phyloP scores from a whole-genome alignment of 192 early-diverging fungal genomes.

The Cladochytrium replicatum region DNA sequence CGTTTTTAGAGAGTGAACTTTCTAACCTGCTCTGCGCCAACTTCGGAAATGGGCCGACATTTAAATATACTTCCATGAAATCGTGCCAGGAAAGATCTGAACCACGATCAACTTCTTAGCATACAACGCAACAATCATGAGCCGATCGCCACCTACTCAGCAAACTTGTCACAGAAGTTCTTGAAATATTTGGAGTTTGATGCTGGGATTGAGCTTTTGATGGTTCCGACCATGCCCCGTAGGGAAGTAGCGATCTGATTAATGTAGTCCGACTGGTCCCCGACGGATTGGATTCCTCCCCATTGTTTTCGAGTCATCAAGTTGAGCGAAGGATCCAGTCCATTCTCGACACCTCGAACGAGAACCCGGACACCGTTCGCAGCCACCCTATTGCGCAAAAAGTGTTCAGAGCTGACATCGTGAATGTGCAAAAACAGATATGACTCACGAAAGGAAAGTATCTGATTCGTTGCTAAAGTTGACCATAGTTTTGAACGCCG shows the following conservation, averaged over 20 bases:
- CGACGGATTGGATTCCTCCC: constrained; percentile 74
- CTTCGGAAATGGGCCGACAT: constrained; percentile 79
- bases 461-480: constrained; percentile 69
- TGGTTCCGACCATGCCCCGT: constrained; percentile 37
- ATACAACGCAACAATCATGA: constrained; percentile 2
- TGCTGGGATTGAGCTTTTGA: constrained; percentile 55
- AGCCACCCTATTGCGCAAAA: constrained; percentile 24
- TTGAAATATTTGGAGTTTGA: constrained; percentile 70
- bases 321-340: constrained; percentile 58
- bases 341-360: constrained; percentile 53
- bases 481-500: constrained; percentile 55
- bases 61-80: constrained; percentile 60
- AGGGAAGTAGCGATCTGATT: constrained; percentile 52
- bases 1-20: no score
- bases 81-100: constrained; percentile 58
- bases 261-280: constrained; percentile 89
- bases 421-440: constrained; percentile 1
- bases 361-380: constrained; percentile 58
- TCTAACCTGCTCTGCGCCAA: constrained; percentile 84
- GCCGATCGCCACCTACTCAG: constrained; percentile 51
- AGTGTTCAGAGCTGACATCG: background rate
- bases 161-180: constrained; percentile 87
- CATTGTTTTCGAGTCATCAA: constrained; percentile 71
- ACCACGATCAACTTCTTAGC: background rate
- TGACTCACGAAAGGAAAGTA: constrained; percentile 59